A percentile compares a stretch with the other conserved stretches of the same genome.
Evolutionary conservation across 2,329 filamentous ascomycete species (phyloP).

Genomic region (Fusarium heterosporum): DNA sequence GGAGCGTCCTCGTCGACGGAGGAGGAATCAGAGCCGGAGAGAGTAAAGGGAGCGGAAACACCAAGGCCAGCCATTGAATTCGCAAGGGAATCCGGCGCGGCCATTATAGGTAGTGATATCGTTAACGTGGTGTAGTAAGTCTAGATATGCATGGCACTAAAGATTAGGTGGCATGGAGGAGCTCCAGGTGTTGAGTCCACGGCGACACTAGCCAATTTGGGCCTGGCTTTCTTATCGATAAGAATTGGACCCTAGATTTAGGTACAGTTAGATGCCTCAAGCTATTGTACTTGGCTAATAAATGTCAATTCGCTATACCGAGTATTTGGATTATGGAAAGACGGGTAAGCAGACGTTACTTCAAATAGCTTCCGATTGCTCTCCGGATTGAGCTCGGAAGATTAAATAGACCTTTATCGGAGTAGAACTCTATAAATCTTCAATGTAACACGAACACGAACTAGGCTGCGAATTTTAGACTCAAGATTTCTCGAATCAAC

Average conservation of each 20-base stretch:
- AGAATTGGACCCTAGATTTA: neutral
- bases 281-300: neutral
- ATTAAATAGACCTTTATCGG: neutral
- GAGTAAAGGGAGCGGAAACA: conserved; percentile 53
- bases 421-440: neutral
- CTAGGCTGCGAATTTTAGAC: neutral
- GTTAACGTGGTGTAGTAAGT: conserved; percentile 10
- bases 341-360: no score
- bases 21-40: conserved; percentile 57
- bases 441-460: conserved; percentile 14
- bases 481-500: neutral
- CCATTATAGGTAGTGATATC: conserved; percentile 23
- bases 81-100: conserved; percentile 46
- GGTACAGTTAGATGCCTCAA: neutral
- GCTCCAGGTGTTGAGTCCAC: conserved; percentile 6
- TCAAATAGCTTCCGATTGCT: neutral
- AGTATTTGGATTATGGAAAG: neutral
- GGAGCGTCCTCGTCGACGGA: conserved; percentile 70
- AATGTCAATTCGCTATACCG: neutral
- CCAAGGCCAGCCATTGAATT: conserved; percentile 46
- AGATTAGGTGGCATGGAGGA: conserved; percentile 39
- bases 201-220: conserved; percentile 26
- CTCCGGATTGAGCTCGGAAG: neutral
- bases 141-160: conserved; percentile 25
- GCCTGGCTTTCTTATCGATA: conserved; percentile 33